Evolutionary conservation across 306 rosid species (phyloP), one percentile per base, ranked within the genome.

Genomic region (Vigna radiata): DNA sequence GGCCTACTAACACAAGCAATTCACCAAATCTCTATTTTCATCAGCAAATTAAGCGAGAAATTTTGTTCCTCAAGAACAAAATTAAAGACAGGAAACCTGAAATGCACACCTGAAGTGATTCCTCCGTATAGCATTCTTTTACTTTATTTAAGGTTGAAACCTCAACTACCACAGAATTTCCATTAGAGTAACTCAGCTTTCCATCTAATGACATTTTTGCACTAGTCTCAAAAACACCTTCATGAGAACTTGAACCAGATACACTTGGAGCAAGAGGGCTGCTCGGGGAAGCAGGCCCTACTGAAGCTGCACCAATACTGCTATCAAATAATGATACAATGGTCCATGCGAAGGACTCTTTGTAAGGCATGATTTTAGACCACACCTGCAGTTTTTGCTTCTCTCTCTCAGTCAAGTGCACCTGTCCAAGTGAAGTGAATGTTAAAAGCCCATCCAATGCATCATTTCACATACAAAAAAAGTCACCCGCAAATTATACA

Each of bases 301-400:
- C 99, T 49, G 99, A 89, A 81, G 94, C 89, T 86, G 97, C 92
- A 82, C 96, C 93, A 81, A 86, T 77, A 90, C 90, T 92, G 90
- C 92, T 87, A 84, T 95, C 99, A 91, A 95, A 95, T 86, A 95
- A 81, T 43, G 99, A 89, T 83, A 95, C 99, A 43, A 95, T 79
- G 75, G 99, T 88, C 99, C 99, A 95, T 70, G 97, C 87, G 39
- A 95, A 95, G 87, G 97, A 89, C 89, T 95, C 99, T 92, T 88
- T 89, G 94, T 87, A 92, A 81, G 99, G 99, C 99, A 95, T 92
- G 89, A 95, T 83, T 83, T 92, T 93, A 88, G 99, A 92, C 99
- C 99, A 95, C 91, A 95, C 97, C 97, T 92, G 97, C 88, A 95
- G 88, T 81, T 95, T 95, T 81, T 95, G 99, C 91, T 83, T 95